Percentiles rank a stretch among this genome's conserved stretches.
Conservation (phyloP, 352 stramenopile genomes). For the Phytophthora hibernalis region DNA sequence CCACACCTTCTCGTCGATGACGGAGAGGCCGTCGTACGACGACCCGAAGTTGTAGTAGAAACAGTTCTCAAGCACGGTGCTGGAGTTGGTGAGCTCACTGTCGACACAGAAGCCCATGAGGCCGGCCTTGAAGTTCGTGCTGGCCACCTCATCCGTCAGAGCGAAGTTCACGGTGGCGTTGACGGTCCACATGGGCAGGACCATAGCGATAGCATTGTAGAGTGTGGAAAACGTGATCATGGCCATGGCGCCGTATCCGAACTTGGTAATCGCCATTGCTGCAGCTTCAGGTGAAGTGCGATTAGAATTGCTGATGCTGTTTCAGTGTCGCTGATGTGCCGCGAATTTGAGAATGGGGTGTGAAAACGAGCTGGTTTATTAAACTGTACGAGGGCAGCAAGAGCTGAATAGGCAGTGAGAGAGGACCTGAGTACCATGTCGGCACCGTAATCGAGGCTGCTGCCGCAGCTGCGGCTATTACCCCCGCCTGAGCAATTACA, state of each 20-base stretch:
- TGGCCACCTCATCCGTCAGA: conserved; percentile 18
- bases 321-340: background rate
- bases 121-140: conserved; percentile 30
- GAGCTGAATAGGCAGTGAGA: background rate
- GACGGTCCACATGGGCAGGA: conserved; percentile 23
- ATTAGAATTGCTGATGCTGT: background rate
- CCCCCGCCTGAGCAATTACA: background rate
- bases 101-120: no score
- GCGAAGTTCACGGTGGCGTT: conserved; percentile 28
- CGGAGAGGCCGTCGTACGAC: conserved; percentile 44
- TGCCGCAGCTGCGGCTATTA: background rate
- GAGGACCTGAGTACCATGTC: no score
- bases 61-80: conserved; percentile 55
- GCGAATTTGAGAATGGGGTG: conserved; percentile 5
- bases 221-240: conserved; percentile 24
- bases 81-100: conserved; percentile 46
- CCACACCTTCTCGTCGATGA: conserved; percentile 38
- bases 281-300: background rate
- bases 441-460: background rate
- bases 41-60: conserved; percentile 69
- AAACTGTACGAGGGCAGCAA: background rate
- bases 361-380: background rate
- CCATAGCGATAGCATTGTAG: conserved; percentile 28
- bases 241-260: conserved; percentile 25
- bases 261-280: conserved; percentile 21